Evolutionary conservation across 192 early-diverging fungal species (phyloP), one percentile per base, ranked within the genome.

Genomic region (Backusella morwellensis): DNA sequence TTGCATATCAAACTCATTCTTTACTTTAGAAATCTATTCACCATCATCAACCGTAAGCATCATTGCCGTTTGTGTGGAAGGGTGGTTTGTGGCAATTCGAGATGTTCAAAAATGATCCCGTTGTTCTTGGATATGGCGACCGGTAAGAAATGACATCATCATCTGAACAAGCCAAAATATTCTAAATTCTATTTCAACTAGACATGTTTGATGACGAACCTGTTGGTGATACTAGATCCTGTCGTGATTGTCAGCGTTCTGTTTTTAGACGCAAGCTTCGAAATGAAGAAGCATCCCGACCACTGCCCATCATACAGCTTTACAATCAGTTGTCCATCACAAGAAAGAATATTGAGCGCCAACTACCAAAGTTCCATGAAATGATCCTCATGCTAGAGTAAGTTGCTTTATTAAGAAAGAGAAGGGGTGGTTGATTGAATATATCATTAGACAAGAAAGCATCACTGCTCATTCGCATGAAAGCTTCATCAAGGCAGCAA

Each of bases 281-380:
- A 80, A 70, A 75, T 56, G 75, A 86, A 70, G 72, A 86, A 77
- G 38, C 81, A 23, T 12, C 73, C 11, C 71, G 80, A 41, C 76
- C 81, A 19, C 71, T 79, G 41, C 83, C 75, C 6, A 74, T 85
- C 52, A 47, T 76, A 29, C 75, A 76, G 40, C 75, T 86, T 11
- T 88, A 88, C 73, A 81, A 87, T 66, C 83, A 84, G 72, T 76
- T 88, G 19, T 74, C 80, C 4, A 75, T 80, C 29, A 73, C 79
- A 3, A 70, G 78, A 35, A 32, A 66, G 6, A 81, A 75, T 42
- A 89, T 91, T 50, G 90, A 91, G 17, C 72, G 83, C 8, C 81
- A 82, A 12, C 47, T 91, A n/a, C 90, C 90, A 32, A 80, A 76
- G 41, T 91, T 91, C 34, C 87, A 91, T 67, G 84, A 88, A 36